Evolutionary conservation across 148 eudicot species (phyloP), one percentile per base, ranked within the genome.

Genomic region (Agrostemma githago): DNA sequence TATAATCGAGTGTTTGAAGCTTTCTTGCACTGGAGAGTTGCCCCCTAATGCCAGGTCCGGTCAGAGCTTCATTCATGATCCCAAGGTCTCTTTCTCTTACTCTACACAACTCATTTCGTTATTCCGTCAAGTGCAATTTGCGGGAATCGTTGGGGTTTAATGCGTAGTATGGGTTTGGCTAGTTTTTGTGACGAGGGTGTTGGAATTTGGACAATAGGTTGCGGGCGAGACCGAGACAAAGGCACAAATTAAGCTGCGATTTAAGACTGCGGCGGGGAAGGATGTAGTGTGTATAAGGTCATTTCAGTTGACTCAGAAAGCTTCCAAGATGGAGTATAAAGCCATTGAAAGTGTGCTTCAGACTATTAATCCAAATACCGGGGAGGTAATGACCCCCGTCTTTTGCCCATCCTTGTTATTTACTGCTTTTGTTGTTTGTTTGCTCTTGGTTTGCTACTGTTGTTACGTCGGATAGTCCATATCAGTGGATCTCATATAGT

Each of bases 171-270:
- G 46, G 54, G n/a, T 39, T 54, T n/a, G 54, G 17, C 41, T 64
- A 3, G 11, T 38, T 37, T 16, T 39, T 14, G 17, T 59, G 74
- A 41, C 57, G 63, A 46, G 53, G 46, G 42, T 19, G 46, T 62
- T 19, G 42, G 70, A 77, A 2, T 70, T 54, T 63, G 77, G 59
- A 51, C 68, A 78, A 64, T 76, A 94, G 98, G 98, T 95, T 66
- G 96, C 98, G 6, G 98, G 98, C 19, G 98, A 95, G 78, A 95
- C 97, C 15, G 98, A 95, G 85, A 95, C 98, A 3, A 95, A 95
- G 84, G 98, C 93, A 40, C 98, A 95, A 81, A 95, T 95, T 70
- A 95, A 95, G 85, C 88, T 95, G 44, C 91, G 98, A 20, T 95
- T 95, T 76, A 95, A 92, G 88, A 95, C 98, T 19, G 97, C 98